phyloP scores from a whole-genome alignment of 1,139 yeast species.

The Saccharomyces hybrid region DNA sequence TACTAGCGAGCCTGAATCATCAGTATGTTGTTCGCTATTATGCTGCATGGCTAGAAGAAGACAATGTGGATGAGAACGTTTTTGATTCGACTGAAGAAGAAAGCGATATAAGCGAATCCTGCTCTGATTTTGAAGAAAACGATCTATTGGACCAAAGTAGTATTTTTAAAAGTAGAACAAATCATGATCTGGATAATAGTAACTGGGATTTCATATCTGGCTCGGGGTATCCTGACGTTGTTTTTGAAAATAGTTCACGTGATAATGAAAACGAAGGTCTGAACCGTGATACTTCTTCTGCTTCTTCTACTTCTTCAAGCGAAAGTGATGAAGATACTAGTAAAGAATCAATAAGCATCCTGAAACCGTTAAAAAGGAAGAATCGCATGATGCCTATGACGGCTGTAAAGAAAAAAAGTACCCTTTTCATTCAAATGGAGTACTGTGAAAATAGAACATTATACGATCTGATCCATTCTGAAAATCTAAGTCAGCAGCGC shows the following conservation, averaged over 20 bases:
- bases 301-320: not conserved
- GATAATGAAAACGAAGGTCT: slow-evolving; percentile 17
- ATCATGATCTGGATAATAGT: slow-evolving; percentile 16
- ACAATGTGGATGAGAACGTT: slow-evolving; percentile 42
- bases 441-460: slow-evolving; percentile 93
- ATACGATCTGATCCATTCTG: slow-evolving; percentile 65
- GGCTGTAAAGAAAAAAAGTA: slow-evolving; percentile 37
- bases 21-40: slow-evolving; percentile 93
- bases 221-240: slow-evolving; percentile 52
- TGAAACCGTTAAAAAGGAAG: slow-evolving; percentile 19
- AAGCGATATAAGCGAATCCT: slow-evolving; percentile 11
- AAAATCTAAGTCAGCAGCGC: slow-evolving; percentile 61
- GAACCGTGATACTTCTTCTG: not conserved
- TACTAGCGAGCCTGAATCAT: slow-evolving; percentile 85
- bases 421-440: slow-evolving; percentile 88
- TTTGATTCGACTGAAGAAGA: slow-evolving; percentile 31
- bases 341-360: slow-evolving; percentile 1
- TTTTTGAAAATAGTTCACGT: slow-evolving; percentile 45
- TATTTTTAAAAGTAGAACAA: slow-evolving; percentile 26
- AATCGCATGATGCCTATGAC: slow-evolving; percentile 22
- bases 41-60: slow-evolving; percentile 95
- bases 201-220: slow-evolving; percentile 58
- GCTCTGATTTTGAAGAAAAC: slow-evolving; percentile 10
- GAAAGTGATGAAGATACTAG: slow-evolving; percentile 7
- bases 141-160: slow-evolving; percentile 25